Evolutionary conservation across 306 rosid genomes (phyloP), one percentile per base, ranked within the genome.

Genomic region (Citrullus mucosospermus): DNA sequence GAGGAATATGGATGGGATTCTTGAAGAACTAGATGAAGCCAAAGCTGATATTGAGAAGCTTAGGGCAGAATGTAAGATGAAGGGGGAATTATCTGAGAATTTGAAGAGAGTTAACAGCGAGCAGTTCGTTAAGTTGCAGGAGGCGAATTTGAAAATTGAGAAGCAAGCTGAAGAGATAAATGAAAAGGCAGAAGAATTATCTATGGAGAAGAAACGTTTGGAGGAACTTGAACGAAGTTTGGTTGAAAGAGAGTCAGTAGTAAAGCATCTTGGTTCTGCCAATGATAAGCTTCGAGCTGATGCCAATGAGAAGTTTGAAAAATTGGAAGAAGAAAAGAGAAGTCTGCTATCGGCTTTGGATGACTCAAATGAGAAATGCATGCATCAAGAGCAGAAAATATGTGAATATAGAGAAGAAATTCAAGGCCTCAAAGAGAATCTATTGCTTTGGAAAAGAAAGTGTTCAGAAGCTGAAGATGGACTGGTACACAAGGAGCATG

Each of bases 11-110:
- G 95, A 83, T 20, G 88, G 80, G 55, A 84, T 89, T 53, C 89
- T 75, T 78, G 88, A 80, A 86, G 92, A 91, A 84, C 90, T 91
- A 1, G 95, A 88, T 58, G 92, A 87, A 59, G 90, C 90, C 34
- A 90, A 90, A 78, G 80, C 89, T 18, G 89, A 92, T 86, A 85
- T 87, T 28, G 91, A 83, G 79, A 88, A 80, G 86, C 91, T 89
- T 56, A 89, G 76, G 75, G 86, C 79, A 78, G 93, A 91, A 80
- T 79, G 83, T 56, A 86, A 86, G 82, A 85, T 67, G 20, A 88
- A 88, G 78, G 79, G 82, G 60, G 90, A 86, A 51, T 80, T 84
- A 34, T 79, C 78, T 6, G 89, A 89, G 78, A 84, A 84, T 79
- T 80, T 91, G 82, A 91, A 90, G 87, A 92, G 81, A 82, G 84